Percentiles rank a stretch among this genome's conserved stretches.
These are phyloP conservation scores for Mycena filopes DNA, from an alignment of 768 basidiomycete genomes.

Conservation along the genomic window DNA sequence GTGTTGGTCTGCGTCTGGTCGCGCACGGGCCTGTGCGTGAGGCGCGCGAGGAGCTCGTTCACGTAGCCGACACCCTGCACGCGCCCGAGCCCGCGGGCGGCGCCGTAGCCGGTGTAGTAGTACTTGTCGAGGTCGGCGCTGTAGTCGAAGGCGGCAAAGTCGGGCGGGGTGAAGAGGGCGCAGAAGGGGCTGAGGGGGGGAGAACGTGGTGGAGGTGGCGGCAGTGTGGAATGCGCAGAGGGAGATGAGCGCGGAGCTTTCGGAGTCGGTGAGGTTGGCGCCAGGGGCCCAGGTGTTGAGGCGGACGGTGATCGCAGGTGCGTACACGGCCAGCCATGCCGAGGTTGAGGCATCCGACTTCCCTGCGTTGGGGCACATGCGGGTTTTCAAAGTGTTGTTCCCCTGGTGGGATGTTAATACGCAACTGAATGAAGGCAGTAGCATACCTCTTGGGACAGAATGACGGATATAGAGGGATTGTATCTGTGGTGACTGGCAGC, in stretches of 20 bases:
- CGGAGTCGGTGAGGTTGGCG: slow-evolving; percentile 63
- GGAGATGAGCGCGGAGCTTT: slow-evolving; percentile 71
- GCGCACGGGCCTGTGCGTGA: slow-evolving; percentile 68
- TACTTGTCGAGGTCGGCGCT: slow-evolving; percentile 80
- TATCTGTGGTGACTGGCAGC: slow-evolving; percentile 57
- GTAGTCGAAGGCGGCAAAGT: slow-evolving; percentile 78
- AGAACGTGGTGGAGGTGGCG: slow-evolving; percentile 31
- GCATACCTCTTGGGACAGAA: slow-evolving; percentile 65
- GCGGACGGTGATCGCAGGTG: slow-evolving; percentile 63
- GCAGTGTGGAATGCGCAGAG: slow-evolving; percentile 87
- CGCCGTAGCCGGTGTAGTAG: slow-evolving; percentile 81
- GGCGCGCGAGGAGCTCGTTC: slow-evolving; percentile 88
- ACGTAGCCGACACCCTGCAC: slow-evolving; percentile 89
- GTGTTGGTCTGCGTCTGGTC: slow-evolving; percentile 82
- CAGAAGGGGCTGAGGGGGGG: slow-evolving; percentile 71
- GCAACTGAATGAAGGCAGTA: neutral
- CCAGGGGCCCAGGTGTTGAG: slow-evolving; percentile 73
- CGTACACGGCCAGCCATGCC: slow-evolving; percentile 68
- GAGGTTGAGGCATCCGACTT: slow-evolving; percentile 53
- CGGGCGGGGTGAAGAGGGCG: slow-evolving; percentile 68
- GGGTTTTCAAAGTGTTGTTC: slow-evolving; percentile 77
- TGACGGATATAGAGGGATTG: slow-evolving; percentile 61
- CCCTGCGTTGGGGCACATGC: slow-evolving; percentile 70
- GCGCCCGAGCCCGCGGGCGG: slow-evolving; percentile 72
- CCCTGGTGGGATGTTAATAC: slow-evolving; percentile 41